Conservation (phyloP, 164 flowering plant genomes). For the Sextonia rubra region DNA sequence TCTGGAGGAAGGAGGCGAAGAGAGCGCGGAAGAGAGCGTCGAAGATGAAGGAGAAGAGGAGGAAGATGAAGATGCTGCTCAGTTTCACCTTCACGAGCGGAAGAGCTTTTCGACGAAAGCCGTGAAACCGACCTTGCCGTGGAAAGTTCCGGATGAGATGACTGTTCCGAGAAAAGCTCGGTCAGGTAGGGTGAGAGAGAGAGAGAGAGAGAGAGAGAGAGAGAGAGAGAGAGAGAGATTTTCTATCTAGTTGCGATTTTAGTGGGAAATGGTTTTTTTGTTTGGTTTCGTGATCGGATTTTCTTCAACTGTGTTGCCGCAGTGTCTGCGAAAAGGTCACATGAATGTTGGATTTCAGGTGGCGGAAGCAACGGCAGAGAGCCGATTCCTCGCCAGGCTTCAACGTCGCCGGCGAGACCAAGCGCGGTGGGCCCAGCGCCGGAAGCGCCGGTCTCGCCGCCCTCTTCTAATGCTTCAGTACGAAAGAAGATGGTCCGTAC, state of each 20-base stretch:
- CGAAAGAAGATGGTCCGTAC: conserved; percentile 72
- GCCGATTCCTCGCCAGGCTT: conserved; percentile 56
- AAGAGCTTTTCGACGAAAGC: conserved; percentile 63
- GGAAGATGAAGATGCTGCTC: conserved; percentile 45
- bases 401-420: conserved; percentile 73
- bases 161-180: conserved; percentile 98
- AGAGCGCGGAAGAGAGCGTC: conserved; percentile 71
- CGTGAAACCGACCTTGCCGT: conserved; percentile 10
- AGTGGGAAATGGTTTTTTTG: not conserved
- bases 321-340: conserved; percentile 87
- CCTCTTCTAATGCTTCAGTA: conserved; percentile 54
- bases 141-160: conserved; percentile 79
- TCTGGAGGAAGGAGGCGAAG: conserved; percentile 63
- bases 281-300: conserved; percentile 9
- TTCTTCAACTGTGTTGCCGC: conserved; percentile 14
- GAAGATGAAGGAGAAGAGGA: conserved; percentile 83
- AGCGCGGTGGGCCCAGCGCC: conserved; percentile 25
- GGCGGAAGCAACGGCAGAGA: conserved; percentile 38
- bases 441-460: conserved; percentile 51
- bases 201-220: not conserved
- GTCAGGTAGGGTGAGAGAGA: conserved; percentile 22
- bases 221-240: not conserved
- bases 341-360: conserved; percentile 61
- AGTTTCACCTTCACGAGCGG: conserved; percentile 29
- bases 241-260: not conserved